Conservation (phyloP, 768 basidiomycete species). For the Suillus ampliporus region DNA sequence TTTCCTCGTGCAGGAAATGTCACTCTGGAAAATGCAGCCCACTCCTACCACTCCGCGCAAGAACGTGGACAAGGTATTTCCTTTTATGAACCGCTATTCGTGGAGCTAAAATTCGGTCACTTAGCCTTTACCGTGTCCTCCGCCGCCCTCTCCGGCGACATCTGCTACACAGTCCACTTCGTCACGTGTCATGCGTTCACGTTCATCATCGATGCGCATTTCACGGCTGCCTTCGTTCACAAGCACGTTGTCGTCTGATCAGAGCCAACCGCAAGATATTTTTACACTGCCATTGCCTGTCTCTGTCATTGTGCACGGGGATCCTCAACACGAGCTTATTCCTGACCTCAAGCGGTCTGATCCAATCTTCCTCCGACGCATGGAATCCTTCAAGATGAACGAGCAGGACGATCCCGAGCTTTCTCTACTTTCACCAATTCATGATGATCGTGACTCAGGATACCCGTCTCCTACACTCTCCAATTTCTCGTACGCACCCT, state of each 20-base stretch:
- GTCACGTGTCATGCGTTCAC: constrained; percentile 34
- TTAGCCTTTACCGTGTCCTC: constrained; percentile 19
- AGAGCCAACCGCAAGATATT: constrained; percentile 33
- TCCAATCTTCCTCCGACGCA: constrained; percentile 10
- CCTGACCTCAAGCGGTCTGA: constrained; percentile 19
- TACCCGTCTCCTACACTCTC: constrained; percentile 35
- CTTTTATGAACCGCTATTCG: background rate
- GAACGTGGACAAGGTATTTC: constrained; percentile 14
- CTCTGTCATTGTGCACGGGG: constrained; percentile 37
- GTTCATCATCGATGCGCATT: constrained; percentile 35
- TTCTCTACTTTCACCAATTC: constrained; percentile 18
- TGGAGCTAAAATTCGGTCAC: background rate
- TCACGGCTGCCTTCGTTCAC: constrained; percentile 40
- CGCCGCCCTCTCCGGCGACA: constrained; percentile 34
- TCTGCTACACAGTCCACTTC: constrained; percentile 32
- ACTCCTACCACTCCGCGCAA: constrained; percentile 18
- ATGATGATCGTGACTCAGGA: constrained; percentile 30
- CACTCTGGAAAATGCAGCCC: constrained; percentile 26
- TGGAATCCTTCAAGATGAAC: background rate
- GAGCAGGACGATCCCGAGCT: constrained; percentile 22
- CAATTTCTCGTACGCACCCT: constrained; percentile 31
- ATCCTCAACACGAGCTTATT: constrained; percentile 32
- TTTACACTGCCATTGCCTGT: constrained; percentile 32
- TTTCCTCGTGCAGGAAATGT: constrained; percentile 44
- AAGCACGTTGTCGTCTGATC: constrained; percentile 39